phyloP scores from a whole-genome alignment of 331 rosid species.

The Malus hybrid region DNA sequence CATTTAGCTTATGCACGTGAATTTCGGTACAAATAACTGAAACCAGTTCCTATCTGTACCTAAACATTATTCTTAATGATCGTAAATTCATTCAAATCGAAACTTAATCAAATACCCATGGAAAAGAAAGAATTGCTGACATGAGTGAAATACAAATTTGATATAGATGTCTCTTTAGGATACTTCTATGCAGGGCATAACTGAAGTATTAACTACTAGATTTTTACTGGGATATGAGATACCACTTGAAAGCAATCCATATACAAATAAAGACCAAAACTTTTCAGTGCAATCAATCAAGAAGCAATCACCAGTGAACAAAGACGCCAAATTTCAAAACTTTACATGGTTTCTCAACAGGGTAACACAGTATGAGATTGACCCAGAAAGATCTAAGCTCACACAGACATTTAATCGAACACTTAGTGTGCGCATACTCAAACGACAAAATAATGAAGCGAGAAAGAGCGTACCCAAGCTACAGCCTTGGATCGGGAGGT shows the following conservation, averaged over 20 bases:
- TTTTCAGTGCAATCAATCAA: background rate
- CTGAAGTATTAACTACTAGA: background rate
- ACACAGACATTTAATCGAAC: background rate
- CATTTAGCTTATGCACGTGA: background rate
- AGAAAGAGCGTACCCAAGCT: background rate
- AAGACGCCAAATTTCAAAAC: background rate
- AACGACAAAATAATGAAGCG: background rate
- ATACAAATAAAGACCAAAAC: background rate
- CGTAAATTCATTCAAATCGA: background rate
- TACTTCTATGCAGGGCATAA: background rate
- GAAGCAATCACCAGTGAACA: background rate
- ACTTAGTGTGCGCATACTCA: background rate
- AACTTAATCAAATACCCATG: background rate
- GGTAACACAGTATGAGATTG: background rate
- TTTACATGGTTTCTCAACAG: background rate
- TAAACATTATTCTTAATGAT: background rate
- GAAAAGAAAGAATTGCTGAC: background rate
- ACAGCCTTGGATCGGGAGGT: slow-evolving; percentile 1
- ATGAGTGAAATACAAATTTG: background rate
- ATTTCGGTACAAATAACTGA: background rate
- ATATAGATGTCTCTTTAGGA: background rate
- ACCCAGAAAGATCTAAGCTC: background rate
- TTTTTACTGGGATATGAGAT: background rate
- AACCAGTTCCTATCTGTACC: background rate
- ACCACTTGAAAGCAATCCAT: background rate